Evolutionary conservation across 768 basidiomycete species (phyloP).

Genomic region (Podaxis carcinomalis): DNA sequence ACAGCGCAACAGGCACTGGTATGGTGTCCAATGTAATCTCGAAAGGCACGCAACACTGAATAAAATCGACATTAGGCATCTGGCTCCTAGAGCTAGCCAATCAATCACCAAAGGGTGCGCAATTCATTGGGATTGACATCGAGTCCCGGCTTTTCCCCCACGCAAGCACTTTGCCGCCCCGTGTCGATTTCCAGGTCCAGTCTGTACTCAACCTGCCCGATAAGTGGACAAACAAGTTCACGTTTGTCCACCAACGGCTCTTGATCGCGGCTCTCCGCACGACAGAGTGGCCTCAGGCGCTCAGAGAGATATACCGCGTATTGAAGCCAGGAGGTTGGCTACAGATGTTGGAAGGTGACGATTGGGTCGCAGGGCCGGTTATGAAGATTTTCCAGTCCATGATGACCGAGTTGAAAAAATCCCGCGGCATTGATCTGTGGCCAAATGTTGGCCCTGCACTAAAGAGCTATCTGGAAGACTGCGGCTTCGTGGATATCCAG

Average conservation of each 20-base stretch:
- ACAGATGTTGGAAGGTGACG: not conserved
- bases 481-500: not conserved
- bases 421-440: not conserved
- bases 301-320: slow-evolving; percentile 13
- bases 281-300: slow-evolving; percentile 15
- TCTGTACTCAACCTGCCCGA: slow-evolving; percentile 5
- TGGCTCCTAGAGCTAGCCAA: not conserved
- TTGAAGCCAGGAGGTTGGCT: slow-evolving; percentile 14
- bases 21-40: not conserved
- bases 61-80: not conserved
- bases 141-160: not conserved
- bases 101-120: not conserved
- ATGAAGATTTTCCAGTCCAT: not conserved
- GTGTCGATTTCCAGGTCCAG: not conserved
- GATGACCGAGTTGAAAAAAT: not conserved
- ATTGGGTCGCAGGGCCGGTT: not conserved
- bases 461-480: not conserved
- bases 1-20: not conserved
- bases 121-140: not conserved
- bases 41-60: not conserved
- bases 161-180: not conserved
- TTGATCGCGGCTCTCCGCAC: slow-evolving; percentile 15
- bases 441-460: not conserved
- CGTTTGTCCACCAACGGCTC: slow-evolving; percentile 19
- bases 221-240: slow-evolving; percentile 17